A percentile compares a stretch with the other conserved stretches of the same genome.
These are phyloP conservation scores for Herpetomonas samuelpessoai DNA, from an alignment of 208 protist species.

Conservation along the genomic window DNA sequence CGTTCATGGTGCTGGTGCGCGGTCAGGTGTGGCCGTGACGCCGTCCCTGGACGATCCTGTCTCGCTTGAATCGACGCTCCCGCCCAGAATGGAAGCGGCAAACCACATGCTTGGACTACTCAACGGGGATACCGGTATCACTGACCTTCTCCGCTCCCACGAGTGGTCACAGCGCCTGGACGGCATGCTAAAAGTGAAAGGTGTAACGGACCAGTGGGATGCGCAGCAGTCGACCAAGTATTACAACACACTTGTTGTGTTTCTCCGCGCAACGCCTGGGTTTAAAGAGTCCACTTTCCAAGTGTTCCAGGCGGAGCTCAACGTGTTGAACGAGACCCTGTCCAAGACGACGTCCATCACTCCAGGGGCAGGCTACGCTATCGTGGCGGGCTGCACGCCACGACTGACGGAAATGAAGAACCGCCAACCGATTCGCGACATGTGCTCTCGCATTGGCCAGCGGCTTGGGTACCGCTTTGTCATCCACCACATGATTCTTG, in stretches of 20 bases:
- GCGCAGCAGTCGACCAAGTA: conserved; percentile 34
- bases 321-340: conserved; percentile 37
- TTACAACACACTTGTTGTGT: conserved; percentile 62
- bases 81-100: conserved; percentile 54
- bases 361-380: conserved; percentile 52
- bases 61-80: conserved; percentile 69
- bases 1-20: background rate
- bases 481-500: conserved; percentile 59
- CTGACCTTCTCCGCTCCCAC: conserved; percentile 57
- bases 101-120: conserved; percentile 61
- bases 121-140: conserved; percentile 49
- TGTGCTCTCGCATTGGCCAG: conserved; percentile 39
- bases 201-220: conserved; percentile 53
- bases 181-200: conserved; percentile 52
- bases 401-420: conserved; percentile 78
- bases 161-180: conserved; percentile 74
- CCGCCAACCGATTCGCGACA: conserved; percentile 36
- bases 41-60: conserved; percentile 46
- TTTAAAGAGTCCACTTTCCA: conserved; percentile 80
- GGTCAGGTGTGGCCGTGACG: background rate
- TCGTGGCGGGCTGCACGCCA: conserved; percentile 60
- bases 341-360: conserved; percentile 34
- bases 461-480: conserved; percentile 58
- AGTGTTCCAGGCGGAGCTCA: conserved; percentile 50
- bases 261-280: conserved; percentile 55